phyloP scores from a whole-genome alignment of 140 eudicot species.

The Bidens hawaiensis region DNA sequence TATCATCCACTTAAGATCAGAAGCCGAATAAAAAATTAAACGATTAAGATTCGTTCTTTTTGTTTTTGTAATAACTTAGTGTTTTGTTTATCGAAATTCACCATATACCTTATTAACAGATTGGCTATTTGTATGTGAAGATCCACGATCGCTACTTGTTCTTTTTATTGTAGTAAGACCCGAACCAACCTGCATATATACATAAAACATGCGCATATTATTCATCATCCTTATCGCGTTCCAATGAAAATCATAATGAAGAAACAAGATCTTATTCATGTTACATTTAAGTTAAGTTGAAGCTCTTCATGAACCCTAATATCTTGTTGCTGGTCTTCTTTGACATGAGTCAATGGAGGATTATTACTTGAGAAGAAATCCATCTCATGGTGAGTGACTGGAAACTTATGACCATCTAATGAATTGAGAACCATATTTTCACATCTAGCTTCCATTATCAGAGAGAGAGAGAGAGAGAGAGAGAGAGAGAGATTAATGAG shows the following conservation, averaged over 20 bases:
- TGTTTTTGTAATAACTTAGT: too few species aligned
- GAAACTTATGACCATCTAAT: constrained; percentile 29
- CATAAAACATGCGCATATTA: neutral
- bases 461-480: too few species aligned
- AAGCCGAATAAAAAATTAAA: too few species aligned
- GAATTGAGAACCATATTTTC: constrained; percentile 45
- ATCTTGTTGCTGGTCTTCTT: constrained; percentile 24
- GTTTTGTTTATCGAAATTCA: too few species aligned
- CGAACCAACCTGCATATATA: constrained; percentile 33
- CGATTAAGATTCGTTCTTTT: too few species aligned
- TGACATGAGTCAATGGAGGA: constrained; percentile 14
- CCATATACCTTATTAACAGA: constrained; percentile 29
- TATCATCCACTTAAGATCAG: too few species aligned
- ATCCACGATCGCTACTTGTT: constrained; percentile 17
- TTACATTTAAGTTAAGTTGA: constrained; percentile 39
- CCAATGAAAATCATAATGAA: neutral
- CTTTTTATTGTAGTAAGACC: constrained; percentile 27
- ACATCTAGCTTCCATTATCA: constrained; percentile 36
- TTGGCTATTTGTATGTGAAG: constrained; percentile 22
- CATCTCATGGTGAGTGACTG: constrained; percentile 22
- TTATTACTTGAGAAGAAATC: constrained; percentile 42
- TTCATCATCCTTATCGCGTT: neutral
- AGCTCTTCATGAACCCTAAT: constrained; percentile 24
- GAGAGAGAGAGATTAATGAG: constrained; percentile 3
- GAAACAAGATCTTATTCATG: neutral